Percentiles rank a stretch among this genome's conserved stretches.
These are phyloP conservation scores for Cutaneotrichosporon arboriforme DNA, from an alignment of 1,284 basidiomycete species.

Conservation along the genomic window DNA sequence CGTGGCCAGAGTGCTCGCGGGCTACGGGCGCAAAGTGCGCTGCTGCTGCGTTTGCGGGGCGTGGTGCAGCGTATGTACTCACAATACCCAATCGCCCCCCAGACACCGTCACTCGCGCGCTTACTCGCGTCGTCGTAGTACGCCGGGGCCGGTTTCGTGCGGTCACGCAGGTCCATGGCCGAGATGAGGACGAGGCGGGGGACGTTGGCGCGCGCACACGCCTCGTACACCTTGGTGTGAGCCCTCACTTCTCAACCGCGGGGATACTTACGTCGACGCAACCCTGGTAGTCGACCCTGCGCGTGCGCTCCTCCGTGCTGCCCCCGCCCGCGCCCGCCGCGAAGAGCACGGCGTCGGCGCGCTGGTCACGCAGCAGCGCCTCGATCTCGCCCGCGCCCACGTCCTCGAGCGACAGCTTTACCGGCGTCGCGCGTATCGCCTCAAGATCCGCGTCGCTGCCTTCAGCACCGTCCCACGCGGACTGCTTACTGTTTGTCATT, in stretches of 20 bases:
- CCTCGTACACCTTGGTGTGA: conserved; percentile 58
- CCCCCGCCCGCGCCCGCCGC: conserved; percentile 66
- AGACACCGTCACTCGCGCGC: conserved; percentile 50
- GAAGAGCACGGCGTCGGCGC: conserved; percentile 58
- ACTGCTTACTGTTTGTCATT: conserved; percentile 43
- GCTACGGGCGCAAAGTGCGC: too few relatives aligned
- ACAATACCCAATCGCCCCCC: conserved; percentile 45
- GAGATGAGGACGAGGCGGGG: conserved; percentile 57
- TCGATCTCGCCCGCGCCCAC: conserved; percentile 53
- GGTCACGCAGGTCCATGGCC: conserved; percentile 60
- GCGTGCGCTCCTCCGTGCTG: conserved; percentile 59
- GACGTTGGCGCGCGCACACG: conserved; percentile 56
- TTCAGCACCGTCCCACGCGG: neutral
- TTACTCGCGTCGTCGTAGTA: conserved; percentile 52
- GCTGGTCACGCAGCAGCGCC: conserved; percentile 52
- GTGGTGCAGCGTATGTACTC: conserved; percentile 16
- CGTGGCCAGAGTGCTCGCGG: too few relatives aligned
- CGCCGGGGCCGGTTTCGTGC: conserved; percentile 48
- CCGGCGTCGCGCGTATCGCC: conserved; percentile 52
- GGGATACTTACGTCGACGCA: conserved; percentile 52
- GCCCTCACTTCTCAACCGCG: neutral
- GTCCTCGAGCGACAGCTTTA: conserved; percentile 60
- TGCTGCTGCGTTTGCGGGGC: too few relatives aligned
- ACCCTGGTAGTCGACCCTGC: conserved; percentile 64
- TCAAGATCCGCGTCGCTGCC: conserved; percentile 53